phyloP scores from a whole-genome alignment of 2,329 filamentous ascomycete species.

The Aureobasidium zeae region DNA sequence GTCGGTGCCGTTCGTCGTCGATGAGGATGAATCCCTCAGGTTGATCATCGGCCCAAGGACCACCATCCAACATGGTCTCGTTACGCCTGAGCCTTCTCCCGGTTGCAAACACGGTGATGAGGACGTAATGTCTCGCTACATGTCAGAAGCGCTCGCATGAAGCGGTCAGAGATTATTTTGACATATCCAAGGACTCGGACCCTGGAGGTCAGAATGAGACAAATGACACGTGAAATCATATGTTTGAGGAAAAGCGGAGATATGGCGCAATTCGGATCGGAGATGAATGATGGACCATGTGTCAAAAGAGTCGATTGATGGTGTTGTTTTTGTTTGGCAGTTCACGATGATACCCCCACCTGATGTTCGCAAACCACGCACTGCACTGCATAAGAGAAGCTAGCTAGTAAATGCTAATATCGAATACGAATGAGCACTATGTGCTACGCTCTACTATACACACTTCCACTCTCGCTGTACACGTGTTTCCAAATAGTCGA shows the following conservation, averaged over 20 bases:
- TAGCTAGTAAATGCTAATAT: slow-evolving; percentile 1
- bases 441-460: no score
- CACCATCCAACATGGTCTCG: slow-evolving; percentile 9
- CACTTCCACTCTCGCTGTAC: no score
- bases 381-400: not conserved
- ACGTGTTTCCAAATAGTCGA: no score
- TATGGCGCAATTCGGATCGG: not conserved
- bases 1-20: not conserved
- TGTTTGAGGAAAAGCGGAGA: no score
- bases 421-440: no score
- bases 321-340: no score
- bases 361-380: not conserved
- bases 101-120: not conserved
- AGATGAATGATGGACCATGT: slow-evolving; percentile 1
- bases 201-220: not conserved
- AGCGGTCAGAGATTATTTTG: not conserved
- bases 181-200: not conserved
- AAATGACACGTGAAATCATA: slow-evolving; percentile 2
- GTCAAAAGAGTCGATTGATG: no score
- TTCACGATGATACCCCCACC: slow-evolving; percentile 6
- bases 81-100: slow-evolving; percentile 9
- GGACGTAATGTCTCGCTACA: not conserved
- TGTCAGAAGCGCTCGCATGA: not conserved
- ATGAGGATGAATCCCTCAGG: slow-evolving; percentile 10
- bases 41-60: slow-evolving; percentile 5